Evolutionary conservation across 345 rosid genomes (phyloP).

Genomic region (Melastoma malabathricum): DNA sequence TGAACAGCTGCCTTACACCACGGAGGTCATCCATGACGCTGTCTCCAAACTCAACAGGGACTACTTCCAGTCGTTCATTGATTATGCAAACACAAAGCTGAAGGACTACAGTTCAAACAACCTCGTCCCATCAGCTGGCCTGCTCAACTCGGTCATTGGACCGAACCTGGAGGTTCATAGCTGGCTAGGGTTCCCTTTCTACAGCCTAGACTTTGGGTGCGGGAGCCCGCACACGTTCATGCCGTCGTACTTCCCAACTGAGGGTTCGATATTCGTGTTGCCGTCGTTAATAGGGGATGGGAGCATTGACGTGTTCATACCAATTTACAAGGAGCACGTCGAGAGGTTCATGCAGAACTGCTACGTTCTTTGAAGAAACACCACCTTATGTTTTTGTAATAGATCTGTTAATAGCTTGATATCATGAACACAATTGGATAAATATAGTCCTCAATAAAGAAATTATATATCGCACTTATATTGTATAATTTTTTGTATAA

Average conservation of each 20-base stretch:
- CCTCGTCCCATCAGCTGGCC: neutral
- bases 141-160: neutral
- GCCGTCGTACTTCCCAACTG: neutral
- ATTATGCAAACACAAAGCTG: neutral
- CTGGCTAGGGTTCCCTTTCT: constrained; percentile 2
- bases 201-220: neutral
- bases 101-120: neutral
- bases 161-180: neutral
- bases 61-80: neutral
- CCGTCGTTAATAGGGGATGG: neutral
- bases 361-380: too few relatives aligned
- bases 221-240: constrained; percentile 2
- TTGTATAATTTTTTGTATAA: too few relatives aligned
- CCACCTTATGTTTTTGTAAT: too few relatives aligned
- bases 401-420: too few relatives aligned
- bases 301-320: neutral
- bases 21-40: constrained; percentile 10
- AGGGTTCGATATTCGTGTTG: neutral
- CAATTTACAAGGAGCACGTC: neutral
- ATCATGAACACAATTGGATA: too few relatives aligned
- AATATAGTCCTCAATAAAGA: too few relatives aligned
- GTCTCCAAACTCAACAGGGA: neutral
- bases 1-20: constrained; percentile 8
- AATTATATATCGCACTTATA: too few relatives aligned
- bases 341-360: too few relatives aligned